Conservation (phyloP, 108 stramenopile genomes). For the Fistulifera solaris region DNA sequence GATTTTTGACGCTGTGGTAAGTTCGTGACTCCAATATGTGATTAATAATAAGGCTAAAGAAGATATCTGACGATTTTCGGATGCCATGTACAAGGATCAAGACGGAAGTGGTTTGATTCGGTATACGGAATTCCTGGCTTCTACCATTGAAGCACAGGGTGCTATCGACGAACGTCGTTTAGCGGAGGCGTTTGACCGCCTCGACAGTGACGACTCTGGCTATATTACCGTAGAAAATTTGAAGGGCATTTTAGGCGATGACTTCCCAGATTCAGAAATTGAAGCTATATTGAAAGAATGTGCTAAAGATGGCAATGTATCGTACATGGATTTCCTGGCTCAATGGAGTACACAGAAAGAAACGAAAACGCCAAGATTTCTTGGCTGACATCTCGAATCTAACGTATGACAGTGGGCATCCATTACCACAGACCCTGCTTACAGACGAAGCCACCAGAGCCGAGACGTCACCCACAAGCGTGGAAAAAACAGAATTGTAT, state of each 20-base stretch:
- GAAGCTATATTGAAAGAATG: slow-evolving; percentile 86
- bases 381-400: background rate
- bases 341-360: slow-evolving; percentile 10
- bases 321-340: slow-evolving; percentile 41
- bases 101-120: slow-evolving; percentile 53
- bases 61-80: slow-evolving; percentile 34
- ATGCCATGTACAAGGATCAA: slow-evolving; percentile 37
- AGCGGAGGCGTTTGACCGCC: slow-evolving; percentile 70
- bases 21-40: slow-evolving; percentile 3
- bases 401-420: background rate
- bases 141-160: slow-evolving; percentile 66
- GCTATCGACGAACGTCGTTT: slow-evolving; percentile 47
- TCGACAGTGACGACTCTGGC: slow-evolving; percentile 72
- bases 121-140: slow-evolving; percentile 76
- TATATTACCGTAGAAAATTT: slow-evolving; percentile 51
- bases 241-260: slow-evolving; percentile 32
- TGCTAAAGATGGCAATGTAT: slow-evolving; percentile 73
- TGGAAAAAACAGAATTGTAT: too few species aligned
- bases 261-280: slow-evolving; percentile 33
- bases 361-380: background rate
- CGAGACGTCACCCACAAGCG: too few species aligned
- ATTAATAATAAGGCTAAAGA: too few species aligned
- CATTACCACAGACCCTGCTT: too few species aligned
- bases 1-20: slow-evolving; percentile 46
- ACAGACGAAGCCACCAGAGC: too few species aligned